Base-by-base conservation (phyloP, 345 rosid species). In the Eucalyptus cladocalyx region DNA sequence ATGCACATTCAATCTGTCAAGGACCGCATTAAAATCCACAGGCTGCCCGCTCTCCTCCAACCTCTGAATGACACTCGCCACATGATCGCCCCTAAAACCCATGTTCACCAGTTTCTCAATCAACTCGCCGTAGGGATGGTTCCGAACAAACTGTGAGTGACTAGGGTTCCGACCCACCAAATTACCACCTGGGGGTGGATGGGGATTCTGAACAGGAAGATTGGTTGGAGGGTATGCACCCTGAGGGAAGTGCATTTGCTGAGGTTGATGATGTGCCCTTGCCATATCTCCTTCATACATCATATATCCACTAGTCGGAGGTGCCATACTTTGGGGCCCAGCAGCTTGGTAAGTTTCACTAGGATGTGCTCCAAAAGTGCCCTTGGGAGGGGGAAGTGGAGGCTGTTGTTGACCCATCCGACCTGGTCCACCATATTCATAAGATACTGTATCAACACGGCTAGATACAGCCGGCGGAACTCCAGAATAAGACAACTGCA, bases 21-120 rank as follows among this genome's bases (percentile, higher is more conserved):
- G 97, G 72, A 97, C 98, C 0, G 95, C 90, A 89, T 97, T 97
- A 65, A 95, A 97, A 91, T 98, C 99, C 89, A 98, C 95, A 7
- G 97, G 92, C 93, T 95, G 99, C 6, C 99, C 99, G 32, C 93
- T 96, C 89, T 98, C 99, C 90, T 97, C 99, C 99, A 97, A 95
- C 94, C 98, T 88, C 91, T 98, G 99, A 87, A 98, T 98, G 92
- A 96, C 98, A 9, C 91, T 90, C 13, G 91, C 93, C 47, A 93
- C 97, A 90, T 91, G 96, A 87, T 98, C 99, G 19, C 94, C 97
- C 91, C 99, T 94, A 93, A 94, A 97, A 65, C 99, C 99, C 99
- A 98, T 98, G 94, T 91, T 94, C 90, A 93, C 93, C 91, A 97
- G 89, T 92, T 97, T 98, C 90, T 98, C 99, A 26, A 97, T 93